Evolutionary conservation across 148 eudicot species (phyloP).

Genomic region (Polygonum aviculare): DNA sequence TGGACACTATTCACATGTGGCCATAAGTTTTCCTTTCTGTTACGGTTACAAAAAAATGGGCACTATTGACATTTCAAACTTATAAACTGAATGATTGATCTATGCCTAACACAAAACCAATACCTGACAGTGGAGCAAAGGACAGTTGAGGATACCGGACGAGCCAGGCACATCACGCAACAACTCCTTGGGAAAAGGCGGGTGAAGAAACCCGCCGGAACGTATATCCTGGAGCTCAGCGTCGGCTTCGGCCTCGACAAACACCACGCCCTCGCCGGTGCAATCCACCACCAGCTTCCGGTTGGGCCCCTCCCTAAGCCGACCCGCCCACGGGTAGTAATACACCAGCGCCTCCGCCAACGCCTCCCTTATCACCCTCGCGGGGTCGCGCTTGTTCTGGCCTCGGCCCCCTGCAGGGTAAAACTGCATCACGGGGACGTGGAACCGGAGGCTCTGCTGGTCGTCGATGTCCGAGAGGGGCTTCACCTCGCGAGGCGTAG

Average conservation of each 20-base stretch:
- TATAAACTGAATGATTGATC: background rate
- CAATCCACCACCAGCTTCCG: conserved; percentile 26
- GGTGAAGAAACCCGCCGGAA: conserved; percentile 13
- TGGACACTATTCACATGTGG: too few relatives aligned
- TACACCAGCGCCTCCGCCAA: conserved; percentile 7
- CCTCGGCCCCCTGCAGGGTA: background rate
- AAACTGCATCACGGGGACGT: background rate
- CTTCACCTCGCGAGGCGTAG: conserved; percentile 6
- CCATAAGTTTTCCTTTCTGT: too few relatives aligned
- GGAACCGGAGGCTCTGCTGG: conserved; percentile 10
- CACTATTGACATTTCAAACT: background rate
- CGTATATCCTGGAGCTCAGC: conserved; percentile 11
- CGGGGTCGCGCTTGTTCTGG: conserved; percentile 3
- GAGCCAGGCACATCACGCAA: conserved; percentile 19
- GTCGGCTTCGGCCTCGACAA: conserved; percentile 28
- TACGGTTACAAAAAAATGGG: too few relatives aligned
- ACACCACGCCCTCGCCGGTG: conserved; percentile 26
- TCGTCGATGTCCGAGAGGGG: conserved; percentile 14
- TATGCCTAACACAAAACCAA: too few relatives aligned
- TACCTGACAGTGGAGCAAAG: conserved; percentile 17
- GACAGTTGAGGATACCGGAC: conserved; percentile 10
- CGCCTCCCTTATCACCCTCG: conserved; percentile 15
- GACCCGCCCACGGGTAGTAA: conserved; percentile 26
- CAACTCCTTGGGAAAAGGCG: conserved; percentile 21
- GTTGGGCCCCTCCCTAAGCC: conserved; percentile 16